Evolutionary conservation across 2,329 filamentous ascomycete genomes (phyloP).

Genomic region (Arthroderma uncinatum): DNA sequence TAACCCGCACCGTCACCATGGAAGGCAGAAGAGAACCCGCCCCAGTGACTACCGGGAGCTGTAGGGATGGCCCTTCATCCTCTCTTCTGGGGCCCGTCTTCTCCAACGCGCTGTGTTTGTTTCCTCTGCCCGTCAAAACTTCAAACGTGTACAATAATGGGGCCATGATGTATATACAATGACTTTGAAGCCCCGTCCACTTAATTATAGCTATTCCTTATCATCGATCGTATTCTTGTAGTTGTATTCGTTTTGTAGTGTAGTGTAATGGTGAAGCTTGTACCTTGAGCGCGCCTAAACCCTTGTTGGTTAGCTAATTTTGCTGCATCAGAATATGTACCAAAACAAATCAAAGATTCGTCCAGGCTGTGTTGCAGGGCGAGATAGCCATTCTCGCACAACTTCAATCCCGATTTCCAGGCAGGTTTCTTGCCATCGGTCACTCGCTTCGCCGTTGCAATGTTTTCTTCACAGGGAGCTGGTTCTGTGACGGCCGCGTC

Average conservation of each 20-base stretch:
- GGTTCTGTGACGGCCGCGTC: conserved; percentile 11
- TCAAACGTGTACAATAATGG: neutral
- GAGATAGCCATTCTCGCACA: neutral
- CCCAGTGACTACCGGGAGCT: conserved; percentile 88
- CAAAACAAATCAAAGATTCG: neutral
- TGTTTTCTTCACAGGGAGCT: neutral
- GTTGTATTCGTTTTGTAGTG: neutral
- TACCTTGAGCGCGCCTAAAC: neutral
- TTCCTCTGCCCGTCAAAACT: neutral
- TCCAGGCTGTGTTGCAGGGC: neutral
- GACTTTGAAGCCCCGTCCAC: neutral
- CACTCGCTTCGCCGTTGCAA: neutral
- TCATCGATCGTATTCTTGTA: neutral
- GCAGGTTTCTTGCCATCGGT: neutral
- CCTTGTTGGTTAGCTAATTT: neutral
- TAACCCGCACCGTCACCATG: conserved; percentile 83
- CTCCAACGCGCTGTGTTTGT: neutral
- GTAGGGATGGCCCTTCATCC: conserved; percentile 29
- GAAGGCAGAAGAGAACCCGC: conserved; percentile 64
- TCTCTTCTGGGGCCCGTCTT: neutral
- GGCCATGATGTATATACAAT: conserved; percentile 4
- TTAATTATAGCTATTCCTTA: neutral
- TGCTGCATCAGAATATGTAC: neutral
- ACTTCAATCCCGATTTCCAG: neutral
- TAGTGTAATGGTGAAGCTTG: neutral